These are phyloP conservation scores for Kazachstania psychrophila DNA, from an alignment of 805 yeast species.

Conservation along the genomic window DNA sequence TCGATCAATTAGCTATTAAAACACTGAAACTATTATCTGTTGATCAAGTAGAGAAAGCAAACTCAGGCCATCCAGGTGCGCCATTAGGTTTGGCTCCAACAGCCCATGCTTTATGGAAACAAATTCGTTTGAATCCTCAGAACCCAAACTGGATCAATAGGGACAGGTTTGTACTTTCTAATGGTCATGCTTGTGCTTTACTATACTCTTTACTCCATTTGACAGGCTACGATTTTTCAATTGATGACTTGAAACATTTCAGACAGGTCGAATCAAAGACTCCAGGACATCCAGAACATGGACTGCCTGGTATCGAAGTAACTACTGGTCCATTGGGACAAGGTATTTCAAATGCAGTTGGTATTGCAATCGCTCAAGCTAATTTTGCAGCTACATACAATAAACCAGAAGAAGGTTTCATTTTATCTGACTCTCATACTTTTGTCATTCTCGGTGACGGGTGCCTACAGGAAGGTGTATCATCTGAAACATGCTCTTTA, in stretches of 20 bases:
- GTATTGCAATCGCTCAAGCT: constrained; percentile 89
- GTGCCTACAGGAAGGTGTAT: constrained; percentile 96
- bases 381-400: constrained; percentile 88
- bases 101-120: constrained; percentile 78
- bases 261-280: constrained; percentile 85
- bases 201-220: constrained; percentile 78
- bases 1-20: constrained; percentile 69
- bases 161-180: constrained; percentile 89
- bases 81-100: constrained; percentile 97
- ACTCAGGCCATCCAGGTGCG: constrained; percentile 99
- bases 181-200: constrained; percentile 94
- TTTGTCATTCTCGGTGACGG: constrained; percentile 91
- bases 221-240: constrained; percentile 68
- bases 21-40: constrained; percentile 85
- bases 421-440: constrained; percentile 65
- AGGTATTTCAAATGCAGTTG: constrained; percentile 94
- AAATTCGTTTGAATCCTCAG: constrained; percentile 79
- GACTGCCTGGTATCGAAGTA: constrained; percentile 88
- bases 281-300: constrained; percentile 97
- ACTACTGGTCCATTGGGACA: constrained; percentile 99
- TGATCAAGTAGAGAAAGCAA: constrained; percentile 79
- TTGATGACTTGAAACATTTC: constrained; percentile 83
- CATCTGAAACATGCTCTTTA: constrained; percentile 85
- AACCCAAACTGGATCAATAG: constrained; percentile 90
- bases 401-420: constrained; percentile 59